Evolutionary conservation across 768 basidiomycete genomes (phyloP).

Genomic region (Hypholoma sublateritium): DNA sequence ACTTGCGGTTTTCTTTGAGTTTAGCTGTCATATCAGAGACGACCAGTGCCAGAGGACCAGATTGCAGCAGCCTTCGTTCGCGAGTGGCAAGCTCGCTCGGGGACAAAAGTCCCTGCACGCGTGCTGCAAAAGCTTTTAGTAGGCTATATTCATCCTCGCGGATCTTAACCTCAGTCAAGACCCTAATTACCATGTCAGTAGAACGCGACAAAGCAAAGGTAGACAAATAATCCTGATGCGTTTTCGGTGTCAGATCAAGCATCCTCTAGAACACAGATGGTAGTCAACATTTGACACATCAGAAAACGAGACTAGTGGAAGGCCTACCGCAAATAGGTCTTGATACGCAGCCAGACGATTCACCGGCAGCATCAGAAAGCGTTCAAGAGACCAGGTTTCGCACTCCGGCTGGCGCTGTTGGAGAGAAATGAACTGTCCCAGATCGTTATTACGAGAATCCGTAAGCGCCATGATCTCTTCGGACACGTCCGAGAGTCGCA

Average conservation of each 20-base stretch:
- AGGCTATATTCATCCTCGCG: constrained; percentile 87
- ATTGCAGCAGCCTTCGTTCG: constrained; percentile 72
- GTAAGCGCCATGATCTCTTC: constrained; percentile 49
- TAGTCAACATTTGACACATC: neutral
- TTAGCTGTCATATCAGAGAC: constrained; percentile 24
- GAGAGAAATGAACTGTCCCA: constrained; percentile 82
- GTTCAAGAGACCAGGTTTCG: constrained; percentile 62
- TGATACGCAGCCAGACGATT: constrained; percentile 72
- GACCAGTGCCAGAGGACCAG: constrained; percentile 57
- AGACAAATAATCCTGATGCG: constrained; percentile 69
- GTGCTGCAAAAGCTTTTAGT: constrained; percentile 57
- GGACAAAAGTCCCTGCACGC: constrained; percentile 60
- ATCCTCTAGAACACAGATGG: constrained; percentile 51
- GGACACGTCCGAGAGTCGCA: constrained; percentile 63
- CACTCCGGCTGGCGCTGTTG: constrained; percentile 56
- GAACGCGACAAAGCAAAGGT: constrained; percentile 65
- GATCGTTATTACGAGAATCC: constrained; percentile 58
- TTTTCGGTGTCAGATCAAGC: constrained; percentile 63
- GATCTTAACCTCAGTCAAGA: constrained; percentile 81
- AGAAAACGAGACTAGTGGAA: neutral
- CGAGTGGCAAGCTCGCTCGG: constrained; percentile 58
- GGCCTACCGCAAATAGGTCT: constrained; percentile 67
- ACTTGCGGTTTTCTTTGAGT: neutral
- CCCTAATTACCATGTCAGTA: constrained; percentile 69
- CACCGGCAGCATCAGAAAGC: constrained; percentile 74